Base-by-base conservation (phyloP, 73 alveolate genomes). In the Paramecium tetraurelia region DNA sequence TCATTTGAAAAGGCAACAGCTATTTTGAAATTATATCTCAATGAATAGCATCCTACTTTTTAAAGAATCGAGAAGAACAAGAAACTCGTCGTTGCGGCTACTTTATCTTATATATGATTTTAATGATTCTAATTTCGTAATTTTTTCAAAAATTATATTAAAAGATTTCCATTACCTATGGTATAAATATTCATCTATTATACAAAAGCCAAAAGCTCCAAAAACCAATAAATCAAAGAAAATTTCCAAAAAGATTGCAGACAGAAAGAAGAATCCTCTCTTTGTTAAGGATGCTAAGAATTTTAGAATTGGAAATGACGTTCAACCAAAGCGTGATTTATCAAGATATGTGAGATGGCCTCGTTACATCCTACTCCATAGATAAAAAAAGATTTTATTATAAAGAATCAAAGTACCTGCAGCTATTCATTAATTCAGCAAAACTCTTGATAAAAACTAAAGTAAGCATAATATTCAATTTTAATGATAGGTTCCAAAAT, bases 281-380 rank as follows among this genome's bases (percentile, higher is more conserved):
- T 63, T 22, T 33, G 77, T 59, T 92, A 93, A 96, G 92, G 93
- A 93, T 31, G 94, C 96, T 77, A 95, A 97, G 80, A 98, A 95
- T 96, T 97, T 95, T 94, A 96, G 99, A 80, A 93, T 97, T 72
- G 99, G 99, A 59, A 98, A 98, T 71, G 99, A 95, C 93, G 95
- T 98, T 93, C 98, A 95, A 94, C 99, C 99, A 92, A 96, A 96
- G 96, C 46, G 84, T 33, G 48, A 63, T 63, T 33, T 63, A 63
- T 63, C 84, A 27, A 96, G 99, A 88, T 98, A 96, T 95, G 99
- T 98, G 92, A 98, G 96, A 94, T 98, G 99, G 98, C 99, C 99
- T 46, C 93, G 96, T 95, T 98, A 98, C 96, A 98, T 63, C 98
- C 97, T 97, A 86, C 85, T 98, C 88, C 98, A 98, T 95, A 95